Base-by-base conservation (phyloP, 495 filamentous ascomycete genomes). In the Lasiosphaeria hispida region DNA sequence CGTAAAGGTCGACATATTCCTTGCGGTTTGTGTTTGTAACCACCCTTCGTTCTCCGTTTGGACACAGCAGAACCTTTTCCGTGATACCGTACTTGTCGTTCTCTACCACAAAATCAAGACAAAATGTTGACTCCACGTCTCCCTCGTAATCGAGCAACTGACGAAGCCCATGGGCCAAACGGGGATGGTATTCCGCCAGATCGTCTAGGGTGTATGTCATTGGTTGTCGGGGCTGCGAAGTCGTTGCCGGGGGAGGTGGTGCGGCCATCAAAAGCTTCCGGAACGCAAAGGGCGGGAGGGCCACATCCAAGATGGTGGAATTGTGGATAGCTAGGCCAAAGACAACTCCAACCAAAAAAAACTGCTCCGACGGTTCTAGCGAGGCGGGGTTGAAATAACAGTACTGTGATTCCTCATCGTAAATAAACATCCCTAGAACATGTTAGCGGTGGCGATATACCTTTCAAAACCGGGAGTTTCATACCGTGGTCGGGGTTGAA, bases 361-460 rank as follows among this genome's bases (percentile, higher is more conserved):
- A 97, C 61, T 96, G 92, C 66, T 96, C 91, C 7, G 93, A 93
- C 0, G 90, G 92, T 69, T 97, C 92, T 63, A 96, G 90, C 41
- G 89, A 90, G 65, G 87, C 82, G 1, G 92, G 89, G 67, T 96
- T 97, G 77, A 97, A 97, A 71, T 97, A 97, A 70, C 92, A 96
- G 65, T 89, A 91, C 37, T 84, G 81, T 5, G 92, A 96, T 61
- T 97, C 92, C n/a, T 96, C 90, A 61, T 96, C 93, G 72, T 96
- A 97, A 14, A 88, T 75, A 69, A 96, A 96, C 65, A 96, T 83
- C 0, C 91, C 90, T 93, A 17, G 36, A 10, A 5, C 5, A 1
- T 18, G 50, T 61, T 40, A 61, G 62, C 53, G 23, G 23, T 35
- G 53, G 38, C 10, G 15, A 35, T 30, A 13, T 13, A 5, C n/a